Evolutionary conservation across 2,329 filamentous ascomycete species (phyloP), one percentile per base, ranked within the genome.

Genomic region (Beauveria scarabaeidicola): DNA sequence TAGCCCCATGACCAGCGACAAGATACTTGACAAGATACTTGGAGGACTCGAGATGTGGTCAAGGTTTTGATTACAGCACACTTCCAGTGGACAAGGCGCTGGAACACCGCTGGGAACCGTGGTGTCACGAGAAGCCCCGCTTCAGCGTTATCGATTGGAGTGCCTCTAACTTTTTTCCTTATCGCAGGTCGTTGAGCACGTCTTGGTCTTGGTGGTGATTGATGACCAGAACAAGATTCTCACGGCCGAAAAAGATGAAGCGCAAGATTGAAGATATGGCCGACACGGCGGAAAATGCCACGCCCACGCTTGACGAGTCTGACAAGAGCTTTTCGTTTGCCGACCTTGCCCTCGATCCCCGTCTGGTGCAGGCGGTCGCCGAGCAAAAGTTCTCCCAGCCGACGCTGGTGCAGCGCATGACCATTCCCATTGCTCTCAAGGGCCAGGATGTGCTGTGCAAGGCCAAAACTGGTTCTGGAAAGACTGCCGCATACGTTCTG

Each of bases 401-500:
- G 15, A 97, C 94, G n/a, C 81, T 87, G 13, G 89, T 97, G 1
- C 94, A 99, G 74, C 82, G 85, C 46, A 87, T 88, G 73, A 90
- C 90, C 1, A 96, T 99, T 63, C 94, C 94, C 1, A 76, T 97
- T 41, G 91, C 90, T 23, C 78, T 97, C 19, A 85, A 91, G 64
- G 93, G 94, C 13, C 87, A 90, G 69, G 91, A 97, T 78, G 86
- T 99, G 52, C 79, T 97, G 43, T 92, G 91, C 58, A 91, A 93
- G 69, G 91, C 93, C 41, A 95, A 93, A 73, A 97, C 94, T 5
- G 94, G 94, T 13, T 96, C 92, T 4, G 94, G 94, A 66, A 99
- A 99, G 80, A 99, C 94, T 11, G 91, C 91, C n/a, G 93, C 94
- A 53, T 97, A 97, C 71, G 78, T 96, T 7, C 80, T 99, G 46